These are phyloP conservation scores for Melanomma pulvis-pyrius DNA, from an alignment of 495 filamentous ascomycete species.

Conservation along the genomic window DNA sequence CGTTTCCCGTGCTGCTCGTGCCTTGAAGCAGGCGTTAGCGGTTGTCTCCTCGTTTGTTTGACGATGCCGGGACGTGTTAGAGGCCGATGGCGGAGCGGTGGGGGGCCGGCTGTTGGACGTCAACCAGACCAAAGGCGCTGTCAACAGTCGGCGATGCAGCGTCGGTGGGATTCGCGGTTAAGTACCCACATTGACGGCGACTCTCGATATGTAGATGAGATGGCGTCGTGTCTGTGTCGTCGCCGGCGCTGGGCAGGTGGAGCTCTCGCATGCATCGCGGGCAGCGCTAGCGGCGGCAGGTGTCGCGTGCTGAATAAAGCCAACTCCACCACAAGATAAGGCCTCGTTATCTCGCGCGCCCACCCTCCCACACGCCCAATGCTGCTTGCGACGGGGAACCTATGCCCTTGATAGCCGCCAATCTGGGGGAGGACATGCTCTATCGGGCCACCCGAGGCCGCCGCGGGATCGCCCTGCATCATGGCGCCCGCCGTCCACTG, in stretches of 20 bases:
- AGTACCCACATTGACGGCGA: background rate
- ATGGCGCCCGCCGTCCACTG: slow-evolving; percentile 4
- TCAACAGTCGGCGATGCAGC: background rate
- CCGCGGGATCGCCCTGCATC: slow-evolving; percentile 16
- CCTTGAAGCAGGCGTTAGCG: slow-evolving; percentile 1
- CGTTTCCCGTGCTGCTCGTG: slow-evolving; percentile 1
- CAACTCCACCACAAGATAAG: slow-evolving; percentile 12
- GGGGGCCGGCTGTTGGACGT: background rate
- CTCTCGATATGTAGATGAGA: no score
- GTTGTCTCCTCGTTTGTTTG: background rate
- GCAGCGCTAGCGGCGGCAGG: slow-evolving; percentile 25
- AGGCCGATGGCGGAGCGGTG: slow-evolving; percentile 15
- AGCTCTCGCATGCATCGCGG: no score
- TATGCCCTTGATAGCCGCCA: background rate
- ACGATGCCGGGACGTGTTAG: background rate
- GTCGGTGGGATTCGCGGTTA: background rate
- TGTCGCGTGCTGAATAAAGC: slow-evolving; percentile 17
- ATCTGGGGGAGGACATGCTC: slow-evolving; percentile 12
- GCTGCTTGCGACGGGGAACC: no score
- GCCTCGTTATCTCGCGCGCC: slow-evolving; percentile 18
- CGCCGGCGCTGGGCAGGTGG: background rate
- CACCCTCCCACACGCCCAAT: background rate
- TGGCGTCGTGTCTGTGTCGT: background rate
- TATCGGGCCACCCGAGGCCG: slow-evolving; percentile 22
- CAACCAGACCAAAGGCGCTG: background rate